Evolutionary conservation across 805 yeast species (phyloP).

Genomic region (Metschnikowia aberdeeniae): DNA sequence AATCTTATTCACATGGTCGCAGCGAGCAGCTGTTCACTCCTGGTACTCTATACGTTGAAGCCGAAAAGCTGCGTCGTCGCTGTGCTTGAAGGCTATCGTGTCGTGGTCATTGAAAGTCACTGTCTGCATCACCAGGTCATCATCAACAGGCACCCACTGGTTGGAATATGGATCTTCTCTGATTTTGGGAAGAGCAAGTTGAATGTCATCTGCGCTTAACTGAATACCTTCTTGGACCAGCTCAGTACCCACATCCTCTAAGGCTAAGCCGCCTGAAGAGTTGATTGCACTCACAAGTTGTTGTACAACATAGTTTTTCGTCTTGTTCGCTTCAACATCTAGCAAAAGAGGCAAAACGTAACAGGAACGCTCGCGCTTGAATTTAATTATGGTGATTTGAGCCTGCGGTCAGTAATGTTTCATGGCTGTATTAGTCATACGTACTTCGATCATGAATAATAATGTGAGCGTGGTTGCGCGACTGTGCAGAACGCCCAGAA

Average conservation of each 20-base stretch:
- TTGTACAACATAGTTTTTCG: conserved; percentile 18
- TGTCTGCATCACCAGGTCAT: conserved; percentile 25
- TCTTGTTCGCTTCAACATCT: conserved; percentile 14
- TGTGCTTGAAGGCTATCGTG: conserved; percentile 38
- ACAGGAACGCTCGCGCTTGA: conserved; percentile 31
- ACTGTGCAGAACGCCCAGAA: too few species aligned
- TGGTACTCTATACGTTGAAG: conserved; percentile 17
- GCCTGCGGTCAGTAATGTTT: conserved; percentile 18
- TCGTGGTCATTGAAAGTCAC: conserved; percentile 38
- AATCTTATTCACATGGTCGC: neutral
- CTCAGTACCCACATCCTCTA: conserved; percentile 16
- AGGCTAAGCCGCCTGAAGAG: conserved; percentile 45
- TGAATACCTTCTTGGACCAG: conserved; percentile 14
- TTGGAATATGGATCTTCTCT: conserved; percentile 30
- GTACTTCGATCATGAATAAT: neutral
- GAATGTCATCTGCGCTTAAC: conserved; percentile 22
- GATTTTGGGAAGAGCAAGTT: conserved; percentile 42
- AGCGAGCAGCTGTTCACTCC: neutral
- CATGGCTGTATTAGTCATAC: neutral
- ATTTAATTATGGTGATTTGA: conserved; percentile 32
- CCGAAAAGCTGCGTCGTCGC: conserved; percentile 33
- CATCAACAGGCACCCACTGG: conserved; percentile 31
- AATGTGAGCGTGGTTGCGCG: neutral
- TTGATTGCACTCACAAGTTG: conserved; percentile 38
- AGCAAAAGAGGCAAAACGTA: conserved; percentile 28